Evolutionary conservation across 441 rosid species (phyloP).

Genomic region (Corymbia calophylla): DNA sequence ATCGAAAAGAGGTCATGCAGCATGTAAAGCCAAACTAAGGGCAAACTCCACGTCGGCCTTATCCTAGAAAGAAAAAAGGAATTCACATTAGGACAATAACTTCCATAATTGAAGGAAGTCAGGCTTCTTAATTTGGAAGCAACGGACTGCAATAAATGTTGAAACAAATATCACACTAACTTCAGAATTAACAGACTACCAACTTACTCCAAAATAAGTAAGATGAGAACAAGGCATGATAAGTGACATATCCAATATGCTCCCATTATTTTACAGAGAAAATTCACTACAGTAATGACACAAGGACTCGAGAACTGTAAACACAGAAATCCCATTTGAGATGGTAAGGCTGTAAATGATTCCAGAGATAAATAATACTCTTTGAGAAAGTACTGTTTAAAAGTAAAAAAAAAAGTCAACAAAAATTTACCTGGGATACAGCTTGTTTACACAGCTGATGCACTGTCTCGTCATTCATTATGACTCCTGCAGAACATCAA

Average conservation of each 20-base stretch:
- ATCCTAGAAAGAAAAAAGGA: background rate
- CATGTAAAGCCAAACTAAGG: background rate
- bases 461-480: constrained; percentile 96
- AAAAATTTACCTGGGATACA: constrained; percentile 67
- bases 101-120: background rate
- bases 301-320: background rate
- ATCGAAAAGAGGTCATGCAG: background rate
- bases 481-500: constrained; percentile 52
- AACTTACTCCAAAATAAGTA: background rate
- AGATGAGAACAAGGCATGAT: background rate
- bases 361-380: background rate
- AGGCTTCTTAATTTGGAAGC: background rate
- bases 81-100: background rate
- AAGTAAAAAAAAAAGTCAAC: background rate
- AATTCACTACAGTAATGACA: background rate
- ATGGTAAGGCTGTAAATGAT: background rate
- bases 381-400: background rate
- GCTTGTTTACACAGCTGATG: constrained; percentile 96
- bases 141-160: background rate
- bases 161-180: background rate
- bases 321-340: background rate
- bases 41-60: background rate
- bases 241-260: background rate
- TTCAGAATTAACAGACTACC: background rate
- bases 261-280: background rate